phyloP scores from a whole-genome alignment of 495 filamentous ascomycete species.

The Massariosphaeria phaeospora region DNA sequence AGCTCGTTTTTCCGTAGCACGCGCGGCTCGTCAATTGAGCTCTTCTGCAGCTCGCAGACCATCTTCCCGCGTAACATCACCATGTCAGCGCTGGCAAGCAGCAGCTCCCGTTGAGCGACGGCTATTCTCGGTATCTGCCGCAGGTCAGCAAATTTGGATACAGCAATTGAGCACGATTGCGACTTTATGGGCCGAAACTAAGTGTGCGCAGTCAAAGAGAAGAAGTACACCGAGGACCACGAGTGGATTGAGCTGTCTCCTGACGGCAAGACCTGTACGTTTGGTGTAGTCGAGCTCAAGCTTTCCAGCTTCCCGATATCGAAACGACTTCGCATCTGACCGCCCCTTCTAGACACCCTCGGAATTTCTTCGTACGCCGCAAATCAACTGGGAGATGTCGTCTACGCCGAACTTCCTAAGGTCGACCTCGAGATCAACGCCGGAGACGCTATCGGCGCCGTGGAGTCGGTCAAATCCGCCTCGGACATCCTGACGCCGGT shows the following conservation, averaged over 20 bases:
- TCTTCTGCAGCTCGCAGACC: slow-evolving; percentile 15
- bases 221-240: slow-evolving; percentile 95
- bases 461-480: slow-evolving; percentile 96
- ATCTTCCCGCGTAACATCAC: not conserved
- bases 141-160: slow-evolving; percentile 7
- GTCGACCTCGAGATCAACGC: slow-evolving; percentile 55
- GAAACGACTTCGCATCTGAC: not conserved
- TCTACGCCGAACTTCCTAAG: slow-evolving; percentile 88
- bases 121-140: slow-evolving; percentile 29
- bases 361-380: slow-evolving; percentile 91
- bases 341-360: slow-evolving; percentile 55
- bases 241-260: slow-evolving; percentile 90
- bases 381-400: slow-evolving; percentile 85
- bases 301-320: not conserved
- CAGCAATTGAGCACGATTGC: not conserved
- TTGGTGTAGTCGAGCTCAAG: not conserved
- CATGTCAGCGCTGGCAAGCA: slow-evolving; percentile 14
- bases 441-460: slow-evolving; percentile 82
- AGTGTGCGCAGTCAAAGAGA: slow-evolving; percentile 45
- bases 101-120: slow-evolving; percentile 13
- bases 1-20: slow-evolving; percentile 29
- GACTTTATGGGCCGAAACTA: not conserved
- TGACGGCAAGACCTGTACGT: slow-evolving; percentile 62
- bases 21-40: slow-evolving; percentile 25
- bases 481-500: slow-evolving; percentile 92